Percentiles rank a stretch among this genome's conserved stretches.
phyloP scores from a whole-genome alignment of 2,329 filamentous ascomycete species.

The Colletotrichum zoysiae region DNA sequence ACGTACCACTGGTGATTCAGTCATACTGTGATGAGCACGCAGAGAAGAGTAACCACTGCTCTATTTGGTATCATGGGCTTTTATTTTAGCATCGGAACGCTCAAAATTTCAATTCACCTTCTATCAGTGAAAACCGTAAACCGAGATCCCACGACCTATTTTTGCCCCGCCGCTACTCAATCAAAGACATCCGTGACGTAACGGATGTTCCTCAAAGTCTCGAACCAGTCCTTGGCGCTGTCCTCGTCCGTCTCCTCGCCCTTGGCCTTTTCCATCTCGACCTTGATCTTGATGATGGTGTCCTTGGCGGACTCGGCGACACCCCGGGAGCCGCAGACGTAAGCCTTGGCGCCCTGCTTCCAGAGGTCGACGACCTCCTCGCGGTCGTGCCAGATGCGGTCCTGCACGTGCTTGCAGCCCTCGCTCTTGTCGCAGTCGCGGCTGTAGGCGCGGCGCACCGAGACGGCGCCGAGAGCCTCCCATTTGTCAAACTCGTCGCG shows the following conservation, averaged over 20 bases:
- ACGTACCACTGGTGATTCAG: neutral
- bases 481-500: conserved; percentile 44
- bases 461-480: conserved; percentile 59
- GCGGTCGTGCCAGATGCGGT: conserved; percentile 54
- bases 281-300: conserved; percentile 44
- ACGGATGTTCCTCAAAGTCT: conserved; percentile 64
- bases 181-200: conserved; percentile 75
- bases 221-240: conserved; percentile 61
- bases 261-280: conserved; percentile 47
- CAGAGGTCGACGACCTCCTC: conserved; percentile 51
- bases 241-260: conserved; percentile 53
- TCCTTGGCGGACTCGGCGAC: conserved; percentile 58
- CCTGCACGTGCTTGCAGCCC: conserved; percentile 64
- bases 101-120: neutral
- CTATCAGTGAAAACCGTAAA: neutral
- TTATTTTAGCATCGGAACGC: neutral
- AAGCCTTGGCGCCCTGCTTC: conserved; percentile 63
- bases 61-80: neutral
- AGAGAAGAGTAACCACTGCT: neutral
- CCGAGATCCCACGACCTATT: neutral
- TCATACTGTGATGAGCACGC: no score
- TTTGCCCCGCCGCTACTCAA: conserved; percentile 44
- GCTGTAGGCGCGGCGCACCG: conserved; percentile 69
- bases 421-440: conserved; percentile 57
- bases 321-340: conserved; percentile 69